Conservation (phyloP, 352 stramenopile genomes). For the Blastocystis sp. region DNA sequence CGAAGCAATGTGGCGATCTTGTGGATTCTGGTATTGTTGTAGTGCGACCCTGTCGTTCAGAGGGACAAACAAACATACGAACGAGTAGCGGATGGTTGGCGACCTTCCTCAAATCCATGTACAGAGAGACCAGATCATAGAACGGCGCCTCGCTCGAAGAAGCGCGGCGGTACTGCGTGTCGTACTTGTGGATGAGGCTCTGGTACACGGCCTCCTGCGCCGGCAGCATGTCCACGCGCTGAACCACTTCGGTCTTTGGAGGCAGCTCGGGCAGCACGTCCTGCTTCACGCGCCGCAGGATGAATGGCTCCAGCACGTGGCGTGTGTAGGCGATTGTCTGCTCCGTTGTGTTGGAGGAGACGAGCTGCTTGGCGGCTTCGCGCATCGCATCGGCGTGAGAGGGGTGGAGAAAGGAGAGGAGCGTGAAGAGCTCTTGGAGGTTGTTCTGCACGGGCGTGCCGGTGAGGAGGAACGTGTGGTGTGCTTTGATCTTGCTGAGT, state of each 20-base stretch:
- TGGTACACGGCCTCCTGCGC: slow-evolving; percentile 14
- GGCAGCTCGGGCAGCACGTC: slow-evolving; percentile 9
- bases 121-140: slow-evolving; percentile 3
- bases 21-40: not conserved
- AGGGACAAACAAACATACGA: not conserved
- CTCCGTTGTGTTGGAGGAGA: not conserved
- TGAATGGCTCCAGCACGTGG: slow-evolving; percentile 33
- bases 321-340: not conserved
- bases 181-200: not conserved
- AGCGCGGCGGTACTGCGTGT: not conserved
- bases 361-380: not conserved
- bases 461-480: slow-evolving; percentile 83
- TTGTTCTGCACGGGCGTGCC: slow-evolving; percentile 96
- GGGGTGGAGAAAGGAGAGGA: slow-evolving; percentile 96
- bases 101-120: slow-evolving; percentile 34
- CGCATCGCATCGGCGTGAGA: not conserved
- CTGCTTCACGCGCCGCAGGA: slow-evolving; percentile 28
- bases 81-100: slow-evolving; percentile 39
- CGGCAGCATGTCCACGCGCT: not conserved
- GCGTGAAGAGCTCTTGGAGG: slow-evolving; percentile 95
- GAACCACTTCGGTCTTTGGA: not conserved
- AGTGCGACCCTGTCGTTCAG: slow-evolving; percentile 30
- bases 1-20: not conserved
- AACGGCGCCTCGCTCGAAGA: not conserved
- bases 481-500: slow-evolving; percentile 76